Conservation (phyloP, 257 asterid genomes). For the Capsicum chinense region DNA sequence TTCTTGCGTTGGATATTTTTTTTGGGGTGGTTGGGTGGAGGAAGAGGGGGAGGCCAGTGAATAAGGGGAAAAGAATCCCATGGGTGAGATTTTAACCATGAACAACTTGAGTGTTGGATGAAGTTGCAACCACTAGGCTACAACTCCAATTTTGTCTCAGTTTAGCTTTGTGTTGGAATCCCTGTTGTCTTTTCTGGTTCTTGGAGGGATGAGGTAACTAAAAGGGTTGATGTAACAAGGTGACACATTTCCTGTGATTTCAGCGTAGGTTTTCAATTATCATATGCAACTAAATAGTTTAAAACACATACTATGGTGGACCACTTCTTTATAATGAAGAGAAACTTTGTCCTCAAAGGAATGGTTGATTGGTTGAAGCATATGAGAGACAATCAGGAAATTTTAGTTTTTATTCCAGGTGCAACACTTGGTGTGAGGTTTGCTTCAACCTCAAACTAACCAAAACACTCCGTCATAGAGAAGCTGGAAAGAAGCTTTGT, state of each 20-base stretch:
- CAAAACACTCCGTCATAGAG: neutral
- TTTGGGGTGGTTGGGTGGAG: neutral
- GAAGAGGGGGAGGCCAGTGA: neutral
- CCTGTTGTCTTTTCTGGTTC: constrained; percentile 14
- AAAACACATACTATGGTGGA: neutral
- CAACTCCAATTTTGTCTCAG: neutral
- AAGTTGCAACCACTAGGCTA: constrained; percentile 19
- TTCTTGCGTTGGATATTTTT: neutral
- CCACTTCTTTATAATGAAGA: neutral
- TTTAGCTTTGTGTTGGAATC: constrained; percentile 16
- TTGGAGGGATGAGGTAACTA: neutral
- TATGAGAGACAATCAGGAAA: constrained; percentile 21
- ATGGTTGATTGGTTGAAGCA: constrained; percentile 3
- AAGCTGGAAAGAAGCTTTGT: neutral
- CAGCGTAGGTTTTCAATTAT: neutral
- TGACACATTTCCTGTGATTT: neutral
- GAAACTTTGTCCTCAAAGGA: neutral
- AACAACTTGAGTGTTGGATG: neutral
- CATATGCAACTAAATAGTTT: neutral
- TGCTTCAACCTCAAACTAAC: neutral
- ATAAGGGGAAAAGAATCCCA: neutral
- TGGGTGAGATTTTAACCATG: neutral
- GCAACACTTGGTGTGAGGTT: neutral
- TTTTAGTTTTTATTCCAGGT: neutral
- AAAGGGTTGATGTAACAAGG: neutral